phyloP scores from a whole-genome alignment of 2,329 filamentous ascomycete genomes.

The Cadophora luteo-olivacea region DNA sequence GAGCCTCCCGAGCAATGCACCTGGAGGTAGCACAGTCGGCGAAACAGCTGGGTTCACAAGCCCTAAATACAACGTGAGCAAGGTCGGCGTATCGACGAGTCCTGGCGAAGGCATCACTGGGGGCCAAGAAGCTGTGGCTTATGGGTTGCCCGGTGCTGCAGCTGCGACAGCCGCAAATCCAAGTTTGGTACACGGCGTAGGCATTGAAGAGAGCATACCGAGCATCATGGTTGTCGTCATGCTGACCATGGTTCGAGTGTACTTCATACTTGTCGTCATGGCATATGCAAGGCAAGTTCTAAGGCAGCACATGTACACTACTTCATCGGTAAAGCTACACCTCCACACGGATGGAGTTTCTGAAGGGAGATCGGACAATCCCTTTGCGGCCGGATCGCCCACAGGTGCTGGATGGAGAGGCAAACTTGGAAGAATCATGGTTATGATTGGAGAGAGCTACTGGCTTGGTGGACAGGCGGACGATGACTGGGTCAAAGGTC shows the following conservation, averaged over 20 bases:
- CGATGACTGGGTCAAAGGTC: constrained; percentile 71
- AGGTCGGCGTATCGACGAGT: constrained; percentile 59
- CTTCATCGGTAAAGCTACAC: constrained; percentile 43
- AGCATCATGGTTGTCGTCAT: constrained; percentile 78
- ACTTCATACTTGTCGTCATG: constrained; percentile 85
- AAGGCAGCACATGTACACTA: constrained; percentile 68
- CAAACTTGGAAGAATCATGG: constrained; percentile 78
- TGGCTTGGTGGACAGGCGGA: constrained; percentile 75
- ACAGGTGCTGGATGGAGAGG: constrained; percentile 83
- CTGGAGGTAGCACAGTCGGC: constrained; percentile 53
- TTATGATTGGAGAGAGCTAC: constrained; percentile 75
- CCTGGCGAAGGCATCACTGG: constrained; percentile 52
- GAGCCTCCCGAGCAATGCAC: constrained; percentile 47
- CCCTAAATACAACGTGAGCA: constrained; percentile 65
- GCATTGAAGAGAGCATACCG: constrained; percentile 70
- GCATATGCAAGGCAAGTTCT: constrained; percentile 81
- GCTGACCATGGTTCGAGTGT: constrained; percentile 78
- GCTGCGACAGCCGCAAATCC: constrained; percentile 48
- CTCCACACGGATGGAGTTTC: constrained; percentile 44
- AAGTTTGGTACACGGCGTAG: constrained; percentile 67
- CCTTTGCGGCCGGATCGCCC: constrained; percentile 73
- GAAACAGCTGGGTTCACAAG: constrained; percentile 70
- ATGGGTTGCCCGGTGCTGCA: constrained; percentile 48
- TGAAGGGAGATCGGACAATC: constrained; percentile 63
- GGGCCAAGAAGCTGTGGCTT: constrained; percentile 60